These are phyloP conservation scores for Fraxinus floribunda DNA, from an alignment of 305 asterid species.

Conservation along the genomic window DNA sequence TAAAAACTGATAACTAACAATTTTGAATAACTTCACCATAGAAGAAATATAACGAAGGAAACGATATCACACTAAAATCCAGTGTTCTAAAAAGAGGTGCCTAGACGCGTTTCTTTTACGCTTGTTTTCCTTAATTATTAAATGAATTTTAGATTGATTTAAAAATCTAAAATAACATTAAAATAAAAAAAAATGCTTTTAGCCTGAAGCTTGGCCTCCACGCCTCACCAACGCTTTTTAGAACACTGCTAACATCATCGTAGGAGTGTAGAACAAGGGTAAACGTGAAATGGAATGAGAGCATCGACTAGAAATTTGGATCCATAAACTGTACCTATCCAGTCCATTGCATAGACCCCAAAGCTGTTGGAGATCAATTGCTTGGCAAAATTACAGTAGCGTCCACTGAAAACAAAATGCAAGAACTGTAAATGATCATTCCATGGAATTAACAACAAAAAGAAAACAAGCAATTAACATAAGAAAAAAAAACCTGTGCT, in stretches of 20 bases:
- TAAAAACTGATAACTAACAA: not conserved
- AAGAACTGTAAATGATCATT: conserved; percentile 13
- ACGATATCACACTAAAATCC: not conserved
- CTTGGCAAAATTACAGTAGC: conserved; percentile 77
- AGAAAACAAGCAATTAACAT: conserved; percentile 6
- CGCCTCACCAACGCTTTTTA: not conserved
- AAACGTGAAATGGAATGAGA: not conserved
- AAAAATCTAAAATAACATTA: too few species aligned
- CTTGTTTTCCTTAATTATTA: not conserved
- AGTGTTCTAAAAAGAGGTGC: not conserved
- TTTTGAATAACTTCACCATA: not conserved
- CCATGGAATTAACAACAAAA: not conserved
- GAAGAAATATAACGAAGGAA: not conserved
- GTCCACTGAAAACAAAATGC: conserved; percentile 63
- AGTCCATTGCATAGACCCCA: conserved; percentile 97
- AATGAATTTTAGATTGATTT: not conserved
- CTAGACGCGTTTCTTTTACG: not conserved
- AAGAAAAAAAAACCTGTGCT: conserved; percentile 58
- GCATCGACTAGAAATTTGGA: not conserved
- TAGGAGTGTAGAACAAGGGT: not conserved
- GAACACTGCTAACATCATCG: not conserved
- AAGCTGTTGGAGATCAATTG: conserved; percentile 69
- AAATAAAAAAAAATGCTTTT: not conserved
- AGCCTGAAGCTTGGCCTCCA: not conserved
- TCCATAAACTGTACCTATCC: conserved; percentile 56